These are phyloP conservation scores for Scytalidium sp. DNA, from an alignment of 2,329 filamentous ascomycete species.

Conservation along the genomic window DNA sequence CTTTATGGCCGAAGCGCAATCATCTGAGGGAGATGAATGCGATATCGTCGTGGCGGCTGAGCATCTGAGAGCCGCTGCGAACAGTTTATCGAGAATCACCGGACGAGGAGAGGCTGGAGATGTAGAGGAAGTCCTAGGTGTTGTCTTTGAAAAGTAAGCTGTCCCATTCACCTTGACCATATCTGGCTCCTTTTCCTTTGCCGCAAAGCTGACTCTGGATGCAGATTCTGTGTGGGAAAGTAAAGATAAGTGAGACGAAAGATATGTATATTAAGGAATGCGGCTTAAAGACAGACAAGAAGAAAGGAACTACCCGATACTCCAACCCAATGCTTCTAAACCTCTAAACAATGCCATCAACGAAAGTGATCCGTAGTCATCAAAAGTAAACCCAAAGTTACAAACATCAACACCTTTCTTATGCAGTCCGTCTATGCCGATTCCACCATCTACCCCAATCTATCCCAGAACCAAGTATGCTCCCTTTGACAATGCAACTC, in stretches of 20 bases:
- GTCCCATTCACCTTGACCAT: not conserved
- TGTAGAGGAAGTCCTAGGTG: slow-evolving; percentile 91
- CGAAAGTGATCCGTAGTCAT: too few relatives aligned
- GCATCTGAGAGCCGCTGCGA: slow-evolving; percentile 76
- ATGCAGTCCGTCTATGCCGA: too few relatives aligned
- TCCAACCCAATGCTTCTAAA: not conserved
- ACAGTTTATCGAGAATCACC: slow-evolving; percentile 80
- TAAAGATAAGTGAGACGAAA: slow-evolving; percentile 7
- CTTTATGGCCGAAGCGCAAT: slow-evolving; percentile 62
- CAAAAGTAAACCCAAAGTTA: too few relatives aligned
- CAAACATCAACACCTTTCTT: too few relatives aligned
- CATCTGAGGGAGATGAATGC: slow-evolving; percentile 44
- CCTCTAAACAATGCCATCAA: not conserved
- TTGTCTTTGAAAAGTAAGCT: slow-evolving; percentile 89
- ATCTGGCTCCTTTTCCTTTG: not conserved
- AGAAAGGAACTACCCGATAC: not conserved
- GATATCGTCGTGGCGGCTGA: slow-evolving; percentile 92
- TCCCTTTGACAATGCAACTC: too few relatives aligned
- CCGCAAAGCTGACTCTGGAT: slow-evolving; percentile 3
- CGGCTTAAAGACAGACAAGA: not conserved
- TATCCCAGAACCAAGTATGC: too few relatives aligned
- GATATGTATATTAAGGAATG: not conserved
- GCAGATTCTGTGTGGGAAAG: slow-evolving; percentile 28
- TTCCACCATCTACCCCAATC: too few relatives aligned
- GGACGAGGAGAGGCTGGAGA: slow-evolving; percentile 82